Percentiles rank a stretch among this genome's conserved stretches.
These are phyloP conservation scores for Cryphonectria nitschkei DNA, from an alignment of 2,329 filamentous ascomycete genomes.

Conservation along the genomic window DNA sequence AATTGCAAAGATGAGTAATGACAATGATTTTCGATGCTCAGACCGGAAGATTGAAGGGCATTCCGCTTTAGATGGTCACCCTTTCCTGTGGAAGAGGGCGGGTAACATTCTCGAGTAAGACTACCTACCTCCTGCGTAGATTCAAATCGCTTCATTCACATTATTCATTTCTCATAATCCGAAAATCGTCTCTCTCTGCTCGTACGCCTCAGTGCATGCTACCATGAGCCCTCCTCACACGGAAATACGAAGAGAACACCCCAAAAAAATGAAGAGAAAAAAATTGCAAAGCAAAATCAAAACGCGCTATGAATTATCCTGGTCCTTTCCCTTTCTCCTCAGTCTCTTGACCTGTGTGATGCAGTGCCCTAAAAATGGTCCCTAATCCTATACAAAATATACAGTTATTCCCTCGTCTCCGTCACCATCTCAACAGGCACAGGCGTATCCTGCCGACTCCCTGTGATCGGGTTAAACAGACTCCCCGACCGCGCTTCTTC, in stretches of 20 bases:
- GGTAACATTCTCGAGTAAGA: background rate
- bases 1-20: too few relatives aligned
- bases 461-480: conserved; percentile 35
- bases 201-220: background rate
- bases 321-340: background rate
- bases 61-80: background rate
- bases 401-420: background rate
- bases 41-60: background rate
- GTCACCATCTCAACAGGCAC: conserved; percentile 39
- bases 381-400: background rate
- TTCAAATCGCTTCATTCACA: background rate
- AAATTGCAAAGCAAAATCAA: background rate
- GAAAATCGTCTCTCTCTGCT: background rate
- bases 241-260: background rate
- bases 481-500: conserved; percentile 38
- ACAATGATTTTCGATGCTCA: background rate
- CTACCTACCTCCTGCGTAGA: background rate
- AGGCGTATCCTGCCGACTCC: conserved; percentile 41
- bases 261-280: too few relatives aligned
- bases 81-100: background rate
- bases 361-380: background rate
- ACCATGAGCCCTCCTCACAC: background rate
- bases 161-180: background rate
- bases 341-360: background rate
- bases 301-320: background rate